Evolutionary conservation across 345 rosid species (phyloP).

Genomic region (Carallia pectinifolia): DNA sequence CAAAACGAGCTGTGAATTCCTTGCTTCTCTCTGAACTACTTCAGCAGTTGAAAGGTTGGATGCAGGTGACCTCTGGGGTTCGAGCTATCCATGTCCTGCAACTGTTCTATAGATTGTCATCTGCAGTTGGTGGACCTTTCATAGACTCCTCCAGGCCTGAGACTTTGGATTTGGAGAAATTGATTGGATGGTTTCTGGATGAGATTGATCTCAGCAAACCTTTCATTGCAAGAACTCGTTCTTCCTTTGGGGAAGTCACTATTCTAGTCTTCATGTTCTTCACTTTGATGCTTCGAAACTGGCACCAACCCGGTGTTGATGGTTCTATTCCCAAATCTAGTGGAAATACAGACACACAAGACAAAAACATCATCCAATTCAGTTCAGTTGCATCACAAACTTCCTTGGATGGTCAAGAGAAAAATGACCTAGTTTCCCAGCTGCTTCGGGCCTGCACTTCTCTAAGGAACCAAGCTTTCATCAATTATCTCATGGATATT

Average conservation of each 20-base stretch:
- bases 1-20: slow-evolving; percentile 88
- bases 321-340: slow-evolving; percentile 44
- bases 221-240: slow-evolving; percentile 58
- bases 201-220: slow-evolving; percentile 76
- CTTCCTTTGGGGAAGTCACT: slow-evolving; percentile 85
- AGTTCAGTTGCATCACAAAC: slow-evolving; percentile 51
- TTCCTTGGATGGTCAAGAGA: slow-evolving; percentile 68
- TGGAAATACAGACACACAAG: slow-evolving; percentile 56
- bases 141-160: slow-evolving; percentile 89
- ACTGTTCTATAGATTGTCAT: slow-evolving; percentile 89
- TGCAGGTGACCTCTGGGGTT: slow-evolving; percentile 77
- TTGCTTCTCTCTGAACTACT: slow-evolving; percentile 90
- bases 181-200: slow-evolving; percentile 82
- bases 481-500: slow-evolving; percentile 90
- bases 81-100: slow-evolving; percentile 95
- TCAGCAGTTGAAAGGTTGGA: slow-evolving; percentile 93
- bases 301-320: slow-evolving; percentile 98
- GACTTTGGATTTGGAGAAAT: slow-evolving; percentile 73
- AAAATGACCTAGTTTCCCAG: slow-evolving; percentile 77
- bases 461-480: slow-evolving; percentile 80
- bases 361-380: slow-evolving; percentile 52
- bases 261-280: slow-evolving; percentile 96
- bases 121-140: slow-evolving; percentile 95
- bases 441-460: slow-evolving; percentile 75
- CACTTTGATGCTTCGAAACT: slow-evolving; percentile 98